Conservation (phyloP, 768 basidiomycete species). For the Suillus hirtellus region DNA sequence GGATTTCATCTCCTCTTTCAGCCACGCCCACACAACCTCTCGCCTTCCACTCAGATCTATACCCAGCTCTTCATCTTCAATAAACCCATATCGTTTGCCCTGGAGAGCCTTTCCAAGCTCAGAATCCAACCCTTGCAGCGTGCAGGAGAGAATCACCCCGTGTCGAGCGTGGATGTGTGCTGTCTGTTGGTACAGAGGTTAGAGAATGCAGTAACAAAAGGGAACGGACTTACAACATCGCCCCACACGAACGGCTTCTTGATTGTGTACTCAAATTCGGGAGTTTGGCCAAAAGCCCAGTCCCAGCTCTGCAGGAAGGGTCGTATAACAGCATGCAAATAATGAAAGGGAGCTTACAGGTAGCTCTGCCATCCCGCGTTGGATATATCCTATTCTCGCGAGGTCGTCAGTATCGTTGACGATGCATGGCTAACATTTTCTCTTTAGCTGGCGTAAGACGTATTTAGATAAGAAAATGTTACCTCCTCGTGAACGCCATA, state of each 20-base stretch:
- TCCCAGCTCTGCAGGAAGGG: conserved; percentile 73
- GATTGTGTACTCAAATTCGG: conserved; percentile 79
- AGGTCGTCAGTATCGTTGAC: conserved; percentile 50
- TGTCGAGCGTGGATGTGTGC: conserved; percentile 64
- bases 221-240: conserved; percentile 37
- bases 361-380: conserved; percentile 70
- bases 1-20: conserved; percentile 23
- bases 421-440: conserved; percentile 35
- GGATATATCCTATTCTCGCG: conserved; percentile 57
- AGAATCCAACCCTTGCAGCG: background rate
- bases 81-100: conserved; percentile 41
- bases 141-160: conserved; percentile 60
- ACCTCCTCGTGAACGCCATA: conserved; percentile 47
- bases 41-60: background rate
- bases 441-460: background rate
- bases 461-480: background rate
- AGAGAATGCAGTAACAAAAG: conserved; percentile 13
- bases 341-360: conserved; percentile 44
- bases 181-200: conserved; percentile 16
- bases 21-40: conserved; percentile 29
- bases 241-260: conserved; percentile 52
- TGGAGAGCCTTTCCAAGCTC: conserved; percentile 28
- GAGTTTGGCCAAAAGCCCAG: conserved; percentile 92
- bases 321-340: background rate
- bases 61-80: conserved; percentile 27